Percentiles rank a stretch among this genome's conserved stretches.
Conservation (phyloP, 306 rosid genomes). For the Gastrolobium villosum region DNA sequence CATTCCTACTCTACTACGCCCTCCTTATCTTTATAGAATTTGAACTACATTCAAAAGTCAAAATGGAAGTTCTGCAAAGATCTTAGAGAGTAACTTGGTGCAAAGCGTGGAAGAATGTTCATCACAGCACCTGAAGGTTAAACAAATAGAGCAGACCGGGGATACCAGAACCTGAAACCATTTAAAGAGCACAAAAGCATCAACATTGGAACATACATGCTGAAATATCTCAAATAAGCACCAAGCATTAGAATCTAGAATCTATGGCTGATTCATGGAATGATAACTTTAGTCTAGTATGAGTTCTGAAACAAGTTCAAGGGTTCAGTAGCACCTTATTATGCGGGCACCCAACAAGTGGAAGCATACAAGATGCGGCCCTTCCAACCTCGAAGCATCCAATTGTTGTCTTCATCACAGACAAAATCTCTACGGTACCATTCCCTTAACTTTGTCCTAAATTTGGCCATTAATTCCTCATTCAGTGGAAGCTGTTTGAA, state of each 20-base stretch:
- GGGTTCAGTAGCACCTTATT: constrained; percentile 6
- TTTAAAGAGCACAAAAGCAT: constrained; percentile 15
- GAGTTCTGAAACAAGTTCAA: neutral
- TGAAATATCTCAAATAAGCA: neutral
- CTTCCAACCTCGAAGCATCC: constrained; percentile 94
- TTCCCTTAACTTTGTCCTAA: constrained; percentile 50
- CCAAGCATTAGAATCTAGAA: neutral
- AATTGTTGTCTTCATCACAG: constrained; percentile 66
- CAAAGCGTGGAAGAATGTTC: constrained; percentile 28
- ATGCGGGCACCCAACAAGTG: constrained; percentile 78
- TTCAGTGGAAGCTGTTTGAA: constrained; percentile 65
- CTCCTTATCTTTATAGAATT: constrained; percentile 5
- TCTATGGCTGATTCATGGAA: neutral
- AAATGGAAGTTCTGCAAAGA: neutral
- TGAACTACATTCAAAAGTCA: constrained; percentile 8
- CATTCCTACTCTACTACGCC: neutral
- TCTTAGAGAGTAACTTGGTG: constrained; percentile 9
- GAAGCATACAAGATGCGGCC: constrained; percentile 77
- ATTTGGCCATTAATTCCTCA: constrained; percentile 51
- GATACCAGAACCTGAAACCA: constrained; percentile 42
- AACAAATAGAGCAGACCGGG: constrained; percentile 12
- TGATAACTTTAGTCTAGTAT: constrained; percentile 21
- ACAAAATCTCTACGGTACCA: constrained; percentile 76
- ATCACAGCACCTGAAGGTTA: constrained; percentile 13
- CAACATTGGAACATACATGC: constrained; percentile 9